A percentile compares a stretch with the other conserved stretches of the same genome.
phyloP scores from a whole-genome alignment of 2,329 filamentous ascomycete species.

The Didymella glomerata region DNA sequence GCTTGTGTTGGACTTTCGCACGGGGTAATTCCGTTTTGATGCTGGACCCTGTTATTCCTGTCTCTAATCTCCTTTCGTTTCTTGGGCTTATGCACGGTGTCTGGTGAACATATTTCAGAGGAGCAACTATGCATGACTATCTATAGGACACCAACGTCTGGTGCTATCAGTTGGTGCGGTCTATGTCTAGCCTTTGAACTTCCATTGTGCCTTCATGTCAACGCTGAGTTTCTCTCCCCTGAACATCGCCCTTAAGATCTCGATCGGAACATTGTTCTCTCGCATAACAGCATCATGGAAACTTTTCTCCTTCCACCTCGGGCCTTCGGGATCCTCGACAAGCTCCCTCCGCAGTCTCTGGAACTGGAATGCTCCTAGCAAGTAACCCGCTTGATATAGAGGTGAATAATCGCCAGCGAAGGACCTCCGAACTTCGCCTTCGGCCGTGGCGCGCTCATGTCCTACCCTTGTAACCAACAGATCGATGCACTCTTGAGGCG shows the following conservation, averaged over 20 bases:
- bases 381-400: conserved; percentile 67
- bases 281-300: conserved; percentile 65
- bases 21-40: background rate
- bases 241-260: conserved; percentile 62
- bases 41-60: background rate
- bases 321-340: conserved; percentile 42
- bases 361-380: conserved; percentile 67
- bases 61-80: background rate
- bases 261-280: conserved; percentile 64
- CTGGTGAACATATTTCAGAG: background rate
- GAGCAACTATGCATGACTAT: too few species aligned
- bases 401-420: conserved; percentile 65
- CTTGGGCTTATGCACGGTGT: background rate
- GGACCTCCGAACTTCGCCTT: conserved; percentile 67
- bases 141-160: too few species aligned
- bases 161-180: background rate
- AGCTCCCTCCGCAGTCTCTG: conserved; percentile 61
- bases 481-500: conserved; percentile 64
- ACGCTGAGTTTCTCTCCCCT: conserved; percentile 52
- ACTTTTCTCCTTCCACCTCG: conserved; percentile 59
- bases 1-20: background rate
- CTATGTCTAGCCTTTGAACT: background rate
- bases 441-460: conserved; percentile 67
- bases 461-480: conserved; percentile 65
- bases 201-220: conserved; percentile 58